Conservation (phyloP, 1,284 basidiomycete species). For the Phylloporus gajari region DNA sequence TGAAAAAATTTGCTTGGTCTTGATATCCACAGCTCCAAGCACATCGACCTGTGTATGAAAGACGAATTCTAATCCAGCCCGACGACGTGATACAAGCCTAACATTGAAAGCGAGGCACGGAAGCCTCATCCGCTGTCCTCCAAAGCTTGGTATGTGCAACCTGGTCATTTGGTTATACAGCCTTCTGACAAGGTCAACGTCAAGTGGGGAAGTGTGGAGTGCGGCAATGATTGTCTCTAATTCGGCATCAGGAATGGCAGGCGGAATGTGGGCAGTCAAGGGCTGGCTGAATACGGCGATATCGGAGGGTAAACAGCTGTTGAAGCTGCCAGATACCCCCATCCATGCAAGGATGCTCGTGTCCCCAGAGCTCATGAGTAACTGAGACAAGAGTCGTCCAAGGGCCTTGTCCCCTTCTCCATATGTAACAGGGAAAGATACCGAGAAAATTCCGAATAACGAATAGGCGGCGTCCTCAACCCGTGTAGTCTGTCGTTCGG, state of each 20-base stretch:
- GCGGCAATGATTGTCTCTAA: neutral
- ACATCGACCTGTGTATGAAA: neutral
- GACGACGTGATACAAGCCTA: neutral
- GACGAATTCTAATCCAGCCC: neutral
- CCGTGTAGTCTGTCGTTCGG: too few relatives aligned
- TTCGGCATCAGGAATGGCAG: neutral
- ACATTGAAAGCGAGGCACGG: constrained; percentile 16
- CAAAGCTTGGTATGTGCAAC: neutral
- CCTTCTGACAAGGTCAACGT: neutral
- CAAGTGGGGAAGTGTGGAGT: neutral
- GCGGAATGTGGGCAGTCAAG: neutral
- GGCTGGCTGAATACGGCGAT: neutral
- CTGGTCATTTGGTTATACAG: constrained; percentile 9
- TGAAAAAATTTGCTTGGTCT: neutral
- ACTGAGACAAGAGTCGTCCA: neutral
- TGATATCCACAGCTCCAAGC: neutral
- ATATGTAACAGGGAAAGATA: too few relatives aligned
- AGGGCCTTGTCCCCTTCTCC: neutral
- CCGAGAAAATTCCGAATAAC: too few relatives aligned
- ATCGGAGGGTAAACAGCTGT: constrained; percentile 5
- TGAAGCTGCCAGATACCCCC: neutral
- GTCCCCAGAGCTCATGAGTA: neutral
- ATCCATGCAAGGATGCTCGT: neutral
- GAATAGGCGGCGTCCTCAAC: too few relatives aligned
- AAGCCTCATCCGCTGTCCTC: constrained; percentile 14